A percentile compares a stretch with the other conserved stretches of the same genome.
Evolutionary conservation across 2,329 filamentous ascomycete genomes (phyloP).

Genomic region (Cryphonectria parasitica): DNA sequence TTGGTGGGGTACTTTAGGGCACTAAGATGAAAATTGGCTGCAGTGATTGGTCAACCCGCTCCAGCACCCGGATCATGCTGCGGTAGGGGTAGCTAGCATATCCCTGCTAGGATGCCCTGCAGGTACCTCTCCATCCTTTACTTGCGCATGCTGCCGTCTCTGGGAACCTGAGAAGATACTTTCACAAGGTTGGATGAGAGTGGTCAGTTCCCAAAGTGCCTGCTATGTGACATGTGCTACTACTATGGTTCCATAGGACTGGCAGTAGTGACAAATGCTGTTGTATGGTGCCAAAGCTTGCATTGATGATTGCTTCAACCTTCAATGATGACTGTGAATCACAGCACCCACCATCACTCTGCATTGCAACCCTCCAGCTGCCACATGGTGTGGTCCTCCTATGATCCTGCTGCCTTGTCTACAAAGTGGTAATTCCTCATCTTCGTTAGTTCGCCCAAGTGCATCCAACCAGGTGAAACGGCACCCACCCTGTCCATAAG

Average conservation of each 20-base stretch:
- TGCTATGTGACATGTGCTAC: too few species aligned
- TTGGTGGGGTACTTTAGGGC: constrained; percentile 11
- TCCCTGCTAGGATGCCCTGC: not conserved
- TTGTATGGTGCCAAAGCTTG: not conserved
- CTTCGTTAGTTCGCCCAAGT: not conserved
- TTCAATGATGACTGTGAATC: too few species aligned
- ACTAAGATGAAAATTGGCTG: not conserved
- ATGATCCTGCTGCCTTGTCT: constrained; percentile 7
- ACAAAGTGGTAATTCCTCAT: not conserved
- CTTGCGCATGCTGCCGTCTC: not conserved
- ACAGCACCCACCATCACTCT: constrained; percentile 6
- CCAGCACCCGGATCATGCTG: not conserved
- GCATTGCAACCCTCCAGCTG: constrained; percentile 4
- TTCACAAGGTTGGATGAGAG: not conserved
- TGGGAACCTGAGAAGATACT: not conserved
- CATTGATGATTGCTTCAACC: not conserved
- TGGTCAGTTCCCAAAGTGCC: not conserved
- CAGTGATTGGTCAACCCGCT: constrained; percentile 23
- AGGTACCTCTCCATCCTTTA: constrained; percentile 1
- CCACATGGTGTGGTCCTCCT: not conserved
- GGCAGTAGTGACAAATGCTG: not conserved
- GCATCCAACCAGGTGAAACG: constrained; percentile 16
- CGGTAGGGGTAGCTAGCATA: not conserved
- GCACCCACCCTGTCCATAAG: constrained; percentile 19
- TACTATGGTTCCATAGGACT: too few species aligned